Base-by-base conservation (phyloP, 2,329 filamentous ascomycete genomes). In the Arthrinium phaeospermum region DNA sequence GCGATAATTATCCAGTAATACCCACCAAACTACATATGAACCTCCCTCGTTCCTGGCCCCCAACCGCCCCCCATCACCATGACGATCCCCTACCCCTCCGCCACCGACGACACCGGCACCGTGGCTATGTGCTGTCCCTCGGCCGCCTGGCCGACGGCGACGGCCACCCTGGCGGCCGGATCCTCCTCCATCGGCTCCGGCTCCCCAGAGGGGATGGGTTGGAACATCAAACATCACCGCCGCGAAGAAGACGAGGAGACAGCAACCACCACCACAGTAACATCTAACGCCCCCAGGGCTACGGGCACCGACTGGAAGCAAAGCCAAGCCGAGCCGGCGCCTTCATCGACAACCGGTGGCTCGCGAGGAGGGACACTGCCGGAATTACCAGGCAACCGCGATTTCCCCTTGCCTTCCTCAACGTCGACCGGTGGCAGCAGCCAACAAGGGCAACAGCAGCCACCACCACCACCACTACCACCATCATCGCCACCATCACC, bases 181-280 rank as follows among this genome's bases (percentile, higher is more conserved):
- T 76, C 73, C 4, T 76, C 73, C 4, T 57, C 34, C 14, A 71
- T 75, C 2, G 72, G 74, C 16, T 72, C 75, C 2, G 72, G 74
- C 16, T 72, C 75, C 24, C 75, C 75, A 30, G 72, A 73, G 13
- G 68, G 75, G 7, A 74, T 74, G 19, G 75, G 76, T 12, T 76
- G 73, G 73, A 75, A 77, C 68, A 75, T 74, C 19, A 10, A 10
- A 30, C 27, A 30, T 4, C 27, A 30, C 12, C 37, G 46, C 53
- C 30, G 27, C 16, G 53, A 13, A 7, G 53, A 19, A 12, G 49
- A 14, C 27, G 27, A 30, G 4, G 27, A 4, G 27, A 30, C 27
- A 30, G 27, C 27, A 30, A 30, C 27, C 27, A 30, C 27, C 27
- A 30, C 27, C 27, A 30, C 27, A 2, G 4, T 4, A 30, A 30